These are phyloP conservation scores for Magnusiomyces magnusii DNA, from an alignment of 1,139 yeast genomes.

Conservation along the genomic window DNA sequence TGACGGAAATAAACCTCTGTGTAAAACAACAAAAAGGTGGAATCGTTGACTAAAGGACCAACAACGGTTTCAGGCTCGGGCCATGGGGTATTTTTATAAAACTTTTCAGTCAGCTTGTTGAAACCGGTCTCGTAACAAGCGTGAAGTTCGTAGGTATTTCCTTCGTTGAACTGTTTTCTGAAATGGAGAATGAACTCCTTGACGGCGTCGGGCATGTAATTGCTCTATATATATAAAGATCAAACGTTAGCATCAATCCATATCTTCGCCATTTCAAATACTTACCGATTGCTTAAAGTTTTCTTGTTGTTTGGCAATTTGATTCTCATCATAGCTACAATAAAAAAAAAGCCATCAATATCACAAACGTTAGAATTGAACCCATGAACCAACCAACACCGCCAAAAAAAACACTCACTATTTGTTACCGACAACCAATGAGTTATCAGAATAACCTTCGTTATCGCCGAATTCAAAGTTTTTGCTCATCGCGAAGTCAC, in stretches of 20 bases:
- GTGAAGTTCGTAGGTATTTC: constrained; percentile 39
- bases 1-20: constrained; percentile 45
- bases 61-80: constrained; percentile 41
- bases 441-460: constrained; percentile 14
- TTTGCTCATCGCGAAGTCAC: constrained; percentile 10
- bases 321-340: constrained; percentile 29
- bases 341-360: too few relatives aligned
- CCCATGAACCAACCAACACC: neutral
- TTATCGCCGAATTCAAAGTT: constrained; percentile 13
- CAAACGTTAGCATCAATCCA: too few relatives aligned
- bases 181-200: constrained; percentile 39
- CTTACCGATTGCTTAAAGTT: constrained; percentile 25
- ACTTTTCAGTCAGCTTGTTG: constrained; percentile 41
- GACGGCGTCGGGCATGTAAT: constrained; percentile 40
- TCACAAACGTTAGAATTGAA: neutral
- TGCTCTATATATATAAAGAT: constrained; percentile 12
- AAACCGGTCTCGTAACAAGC: constrained; percentile 41
- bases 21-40: constrained; percentile 40
- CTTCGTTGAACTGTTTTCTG: constrained; percentile 38
- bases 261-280: too few relatives aligned
- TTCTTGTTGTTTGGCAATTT: constrained; percentile 32
- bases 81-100: constrained; percentile 40
- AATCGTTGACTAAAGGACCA: constrained; percentile 40
- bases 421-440: constrained; percentile 17
- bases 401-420: constrained; percentile 13